Base-by-base conservation (phyloP, 2,329 filamentous ascomycete genomes). In the Purpureocillium takamizusanense region DNA sequence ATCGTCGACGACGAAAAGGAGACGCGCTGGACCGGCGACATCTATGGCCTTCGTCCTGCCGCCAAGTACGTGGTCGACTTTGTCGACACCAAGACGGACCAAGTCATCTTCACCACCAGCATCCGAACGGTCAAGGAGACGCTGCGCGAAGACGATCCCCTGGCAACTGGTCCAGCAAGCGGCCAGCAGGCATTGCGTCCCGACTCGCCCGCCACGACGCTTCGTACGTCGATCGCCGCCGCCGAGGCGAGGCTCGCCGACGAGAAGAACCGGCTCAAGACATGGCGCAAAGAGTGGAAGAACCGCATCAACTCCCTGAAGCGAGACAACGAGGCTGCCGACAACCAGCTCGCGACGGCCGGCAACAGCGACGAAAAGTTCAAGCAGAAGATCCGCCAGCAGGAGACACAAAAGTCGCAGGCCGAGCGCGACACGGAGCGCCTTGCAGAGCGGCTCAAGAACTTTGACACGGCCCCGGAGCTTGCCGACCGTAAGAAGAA, bases 31-130 rank as follows among this genome's bases (percentile, higher is more conserved):
- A 77, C 75, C 21, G 85, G 83, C 9, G 77, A 81, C 45, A 80
- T 82, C n/a, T 81, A 79, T 48, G 77, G 76, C 23, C 63, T 82
- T 37, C 74, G 83, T 14, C 81, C 85, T 7, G 68, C 81, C 48
- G 85, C 82, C 41, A 87, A 81, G 60, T 90, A 89, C 60, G 76
- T 80, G 46, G 85, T 78, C 60, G 83, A 90, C 56, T 86, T 89
- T 55, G 74, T 89, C 42, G 76, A 82, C 57, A 80, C 76, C 31
- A 65, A 66, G 18, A 82, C 80, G 42, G 72, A 78, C 44, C 65
- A 76, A 50, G 67, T 86, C 40, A 66, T 89, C 45, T 86, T 84
- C 54, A 77, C 79, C 18, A 79, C 81, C 7, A 86, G 78, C 59
- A 74, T 89, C 45, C 75, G 82, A 54, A 87, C 83, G 7, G 62